Evolutionary conservation across 345 rosid genomes (phyloP).

Genomic region (Lepidium aucheri): DNA sequence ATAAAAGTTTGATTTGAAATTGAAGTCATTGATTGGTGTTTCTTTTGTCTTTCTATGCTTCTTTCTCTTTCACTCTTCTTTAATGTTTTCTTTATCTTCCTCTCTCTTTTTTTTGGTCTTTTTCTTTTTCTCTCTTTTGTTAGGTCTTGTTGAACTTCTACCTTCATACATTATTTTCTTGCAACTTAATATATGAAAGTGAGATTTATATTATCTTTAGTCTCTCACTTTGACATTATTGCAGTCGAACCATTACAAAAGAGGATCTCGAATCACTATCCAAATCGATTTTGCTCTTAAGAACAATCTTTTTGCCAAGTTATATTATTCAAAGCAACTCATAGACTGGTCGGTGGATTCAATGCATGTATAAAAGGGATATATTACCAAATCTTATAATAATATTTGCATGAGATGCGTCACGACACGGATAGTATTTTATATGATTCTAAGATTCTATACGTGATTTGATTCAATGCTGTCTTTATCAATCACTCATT

Average conservation of each 20-base stretch:
- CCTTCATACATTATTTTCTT: neutral
- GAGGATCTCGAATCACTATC: neutral
- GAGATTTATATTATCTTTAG: neutral
- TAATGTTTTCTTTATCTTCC: neutral
- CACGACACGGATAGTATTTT: neutral
- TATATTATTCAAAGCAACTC: neutral
- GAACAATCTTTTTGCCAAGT: neutral
- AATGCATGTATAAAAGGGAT: constrained; percentile 2
- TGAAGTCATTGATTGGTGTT: neutral
- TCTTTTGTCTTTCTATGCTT: neutral
- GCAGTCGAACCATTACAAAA: neutral
- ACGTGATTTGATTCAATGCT: neutral
- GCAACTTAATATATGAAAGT: neutral
- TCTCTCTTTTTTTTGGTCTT: neutral
- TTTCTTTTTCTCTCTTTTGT: neutral
- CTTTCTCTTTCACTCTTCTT: constrained; percentile 10
- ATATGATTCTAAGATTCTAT: neutral
- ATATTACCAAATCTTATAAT: neutral
- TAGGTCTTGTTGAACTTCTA: neutral
- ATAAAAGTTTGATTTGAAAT: neutral
- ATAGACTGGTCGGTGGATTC: constrained; percentile 11
- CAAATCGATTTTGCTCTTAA: neutral
- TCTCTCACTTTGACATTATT: constrained; percentile 6
- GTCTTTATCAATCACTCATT: neutral
- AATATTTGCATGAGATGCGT: neutral